Percentiles rank a stretch among this genome's conserved stretches.
These are phyloP conservation scores for Beauveria scarabaeidicola DNA, from an alignment of 2,329 filamentous ascomycete species.

Conservation along the genomic window DNA sequence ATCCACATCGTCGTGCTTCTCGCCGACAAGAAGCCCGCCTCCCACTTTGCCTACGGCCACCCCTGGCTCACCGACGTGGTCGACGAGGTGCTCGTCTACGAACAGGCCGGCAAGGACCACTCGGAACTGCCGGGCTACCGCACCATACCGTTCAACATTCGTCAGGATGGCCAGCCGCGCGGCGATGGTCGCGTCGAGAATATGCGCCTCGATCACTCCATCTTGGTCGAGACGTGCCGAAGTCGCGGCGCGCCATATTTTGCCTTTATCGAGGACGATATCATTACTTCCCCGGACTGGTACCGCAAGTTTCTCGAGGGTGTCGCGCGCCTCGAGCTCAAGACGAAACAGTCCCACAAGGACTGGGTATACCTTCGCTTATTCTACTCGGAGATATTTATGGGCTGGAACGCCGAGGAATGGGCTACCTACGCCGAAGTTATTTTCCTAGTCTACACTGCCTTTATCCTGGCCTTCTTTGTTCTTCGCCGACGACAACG, in stretches of 20 bases:
- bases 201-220: constrained; percentile 26
- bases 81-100: constrained; percentile 27
- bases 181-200: constrained; percentile 24
- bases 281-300: constrained; percentile 28
- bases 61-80: constrained; percentile 24
- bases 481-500: constrained; percentile 6
- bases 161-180: constrained; percentile 15
- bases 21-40: constrained; percentile 24
- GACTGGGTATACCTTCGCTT: constrained; percentile 30
- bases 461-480: constrained; percentile 16
- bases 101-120: constrained; percentile 5
- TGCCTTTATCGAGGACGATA: constrained; percentile 30
- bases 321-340: constrained; percentile 21
- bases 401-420: constrained; percentile 31
- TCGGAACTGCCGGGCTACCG: constrained; percentile 13
- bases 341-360: constrained; percentile 11
- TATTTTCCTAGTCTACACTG: constrained; percentile 21
- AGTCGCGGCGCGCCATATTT: constrained; percentile 23
- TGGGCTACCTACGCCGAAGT: constrained; percentile 21
- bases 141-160: constrained; percentile 18
- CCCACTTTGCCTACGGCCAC: constrained; percentile 24
- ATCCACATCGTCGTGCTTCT: constrained; percentile 27
- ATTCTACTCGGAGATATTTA: constrained; percentile 30
- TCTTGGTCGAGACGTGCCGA: constrained; percentile 25
- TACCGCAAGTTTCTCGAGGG: constrained; percentile 21